Conservation (phyloP, 2,329 filamentous ascomycete species). For the Colletotrichum sp. region DNA sequence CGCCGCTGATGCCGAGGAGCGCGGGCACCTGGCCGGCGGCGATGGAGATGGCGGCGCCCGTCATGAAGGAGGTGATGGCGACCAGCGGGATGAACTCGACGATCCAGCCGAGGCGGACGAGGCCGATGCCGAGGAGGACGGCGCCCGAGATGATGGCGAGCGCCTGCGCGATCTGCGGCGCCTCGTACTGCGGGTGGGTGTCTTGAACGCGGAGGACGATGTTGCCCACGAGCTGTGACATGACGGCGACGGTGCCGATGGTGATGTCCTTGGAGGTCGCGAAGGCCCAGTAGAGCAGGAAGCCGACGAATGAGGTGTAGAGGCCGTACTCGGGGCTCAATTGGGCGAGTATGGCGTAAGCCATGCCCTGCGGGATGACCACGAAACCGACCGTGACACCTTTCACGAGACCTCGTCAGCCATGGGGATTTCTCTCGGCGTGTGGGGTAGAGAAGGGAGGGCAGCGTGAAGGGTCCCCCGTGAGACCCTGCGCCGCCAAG, state of each 20-base stretch:
- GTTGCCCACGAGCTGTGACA: conserved; percentile 55
- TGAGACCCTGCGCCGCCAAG: neutral
- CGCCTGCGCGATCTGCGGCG: conserved; percentile 46
- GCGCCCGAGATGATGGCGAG: conserved; percentile 50
- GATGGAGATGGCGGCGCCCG: conserved; percentile 55
- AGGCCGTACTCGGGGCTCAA: conserved; percentile 74
- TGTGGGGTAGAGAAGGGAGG: neutral
- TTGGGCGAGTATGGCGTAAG: conserved; percentile 75
- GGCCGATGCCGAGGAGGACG: conserved; percentile 48
- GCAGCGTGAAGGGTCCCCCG: neutral
- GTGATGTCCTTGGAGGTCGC: conserved; percentile 87
- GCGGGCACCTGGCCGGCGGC: conserved; percentile 51
- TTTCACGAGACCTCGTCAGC: conserved; percentile 17
- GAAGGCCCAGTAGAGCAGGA: conserved; percentile 82
- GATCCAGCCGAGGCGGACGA: conserved; percentile 53
- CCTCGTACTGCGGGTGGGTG: conserved; percentile 34
- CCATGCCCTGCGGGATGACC: conserved; percentile 81
- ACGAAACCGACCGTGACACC: conserved; percentile 73
- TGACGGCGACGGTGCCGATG: conserved; percentile 62
- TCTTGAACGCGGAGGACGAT: conserved; percentile 43
- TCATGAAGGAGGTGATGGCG: conserved; percentile 56
- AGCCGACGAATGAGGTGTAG: conserved; percentile 84
- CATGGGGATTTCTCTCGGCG: neutral
- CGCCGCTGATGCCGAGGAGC: conserved; percentile 44
- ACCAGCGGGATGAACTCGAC: conserved; percentile 57